A percentile compares a stretch with the other conserved stretches of the same genome.
phyloP scores from a whole-genome alignment of 305 asterid species.

The Fraxinus dipetala region DNA sequence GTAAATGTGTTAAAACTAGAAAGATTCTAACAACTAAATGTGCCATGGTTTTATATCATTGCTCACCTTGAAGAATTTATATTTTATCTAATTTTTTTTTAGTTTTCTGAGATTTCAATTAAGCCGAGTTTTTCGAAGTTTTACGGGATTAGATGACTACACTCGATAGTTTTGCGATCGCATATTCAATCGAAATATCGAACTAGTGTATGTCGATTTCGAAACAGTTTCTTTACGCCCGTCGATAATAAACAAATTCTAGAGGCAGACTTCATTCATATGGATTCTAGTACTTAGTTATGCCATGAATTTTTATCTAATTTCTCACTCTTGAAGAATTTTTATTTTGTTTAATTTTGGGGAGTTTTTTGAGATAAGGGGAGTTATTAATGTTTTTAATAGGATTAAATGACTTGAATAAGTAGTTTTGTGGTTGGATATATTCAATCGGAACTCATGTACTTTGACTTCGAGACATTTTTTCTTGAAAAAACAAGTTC shows the following conservation, averaged over 20 bases:
- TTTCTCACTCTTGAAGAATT: neutral
- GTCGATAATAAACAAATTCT: neutral
- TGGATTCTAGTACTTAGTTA: neutral
- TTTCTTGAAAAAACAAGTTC: neutral
- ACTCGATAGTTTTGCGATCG: neutral
- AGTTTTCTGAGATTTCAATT: neutral
- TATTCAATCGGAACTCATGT: neutral
- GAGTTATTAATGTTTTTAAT: neutral
- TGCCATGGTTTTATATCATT: neutral
- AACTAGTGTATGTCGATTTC: neutral
- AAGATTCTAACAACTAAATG: neutral
- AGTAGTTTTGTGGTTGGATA: neutral
- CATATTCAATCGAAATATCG: neutral
- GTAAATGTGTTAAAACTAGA: neutral
- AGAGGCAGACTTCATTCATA: neutral
- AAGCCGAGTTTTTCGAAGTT: neutral
- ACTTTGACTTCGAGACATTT: neutral
- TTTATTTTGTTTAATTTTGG: neutral
- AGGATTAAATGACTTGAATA: neutral
- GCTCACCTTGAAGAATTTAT: neutral
- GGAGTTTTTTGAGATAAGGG: neutral
- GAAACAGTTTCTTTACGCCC: neutral
- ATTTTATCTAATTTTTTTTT: neutral
- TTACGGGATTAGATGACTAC: neutral
- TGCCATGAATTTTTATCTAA: neutral